These are phyloP conservation scores for Cephaloascus albidus DNA, from an alignment of 805 yeast species.

Conservation along the genomic window DNA sequence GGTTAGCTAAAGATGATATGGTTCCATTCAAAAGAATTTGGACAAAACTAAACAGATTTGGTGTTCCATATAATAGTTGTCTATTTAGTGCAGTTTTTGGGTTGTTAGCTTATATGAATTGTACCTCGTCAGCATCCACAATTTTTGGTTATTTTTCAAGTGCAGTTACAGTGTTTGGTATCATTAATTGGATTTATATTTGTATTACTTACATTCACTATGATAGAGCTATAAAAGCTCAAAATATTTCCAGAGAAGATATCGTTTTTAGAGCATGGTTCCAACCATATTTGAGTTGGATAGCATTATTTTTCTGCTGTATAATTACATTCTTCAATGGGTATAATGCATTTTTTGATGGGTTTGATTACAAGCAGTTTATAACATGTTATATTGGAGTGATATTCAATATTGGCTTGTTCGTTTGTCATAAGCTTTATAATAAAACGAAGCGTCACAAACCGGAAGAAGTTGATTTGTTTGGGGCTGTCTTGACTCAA, in stretches of 20 bases:
- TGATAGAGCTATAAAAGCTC: constrained; percentile 5
- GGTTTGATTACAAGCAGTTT: constrained; percentile 6
- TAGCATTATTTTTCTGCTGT: constrained; percentile 4
- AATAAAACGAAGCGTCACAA: constrained; percentile 3
- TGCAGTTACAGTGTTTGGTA: constrained; percentile 10
- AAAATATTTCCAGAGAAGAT: constrained; percentile 7
- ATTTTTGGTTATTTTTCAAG: constrained; percentile 9
- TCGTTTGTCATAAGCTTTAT: constrained; percentile 3
- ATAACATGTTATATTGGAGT: constrained; percentile 9
- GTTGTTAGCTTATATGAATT: constrained; percentile 6
- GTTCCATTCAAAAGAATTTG: constrained; percentile 9
- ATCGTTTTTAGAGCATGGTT: constrained; percentile 9
- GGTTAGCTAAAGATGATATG: constrained; percentile 11
- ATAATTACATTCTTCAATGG: constrained; percentile 9
- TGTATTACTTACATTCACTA: constrained; percentile 6
- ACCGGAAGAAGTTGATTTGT: constrained; percentile 3
- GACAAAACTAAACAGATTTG: constrained; percentile 7
- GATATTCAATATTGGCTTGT: constrained; percentile 3
- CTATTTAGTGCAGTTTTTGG: constrained; percentile 7
- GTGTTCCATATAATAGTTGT: constrained; percentile 5
- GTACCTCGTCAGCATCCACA: constrained; percentile 2
- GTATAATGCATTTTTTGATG: constrained; percentile 7
- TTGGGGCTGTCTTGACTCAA: too few species aligned
- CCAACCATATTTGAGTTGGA: constrained; percentile 8
- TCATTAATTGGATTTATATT: constrained; percentile 10